Evolutionary conservation across 345 rosid species (phyloP).

Genomic region (Pugionium dolabratum): DNA sequence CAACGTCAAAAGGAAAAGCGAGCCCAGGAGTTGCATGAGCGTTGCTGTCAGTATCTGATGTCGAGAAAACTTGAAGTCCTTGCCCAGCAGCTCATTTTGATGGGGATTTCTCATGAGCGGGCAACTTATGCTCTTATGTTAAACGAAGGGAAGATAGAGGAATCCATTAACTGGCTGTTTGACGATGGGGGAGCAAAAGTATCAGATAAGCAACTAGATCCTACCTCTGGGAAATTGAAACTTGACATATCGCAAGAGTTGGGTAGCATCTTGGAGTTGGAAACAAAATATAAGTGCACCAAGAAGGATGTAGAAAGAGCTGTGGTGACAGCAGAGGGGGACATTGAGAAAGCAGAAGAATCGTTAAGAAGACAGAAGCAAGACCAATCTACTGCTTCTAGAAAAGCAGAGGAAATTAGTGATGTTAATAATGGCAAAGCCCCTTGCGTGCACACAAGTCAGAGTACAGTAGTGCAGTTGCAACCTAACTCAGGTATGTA

Average conservation of each 20-base stretch:
- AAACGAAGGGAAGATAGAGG: constrained; percentile 87
- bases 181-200: constrained; percentile 69
- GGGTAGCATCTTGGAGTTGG: constrained; percentile 66
- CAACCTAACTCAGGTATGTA: constrained; percentile 49
- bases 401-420: constrained; percentile 60
- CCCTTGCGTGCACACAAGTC: constrained; percentile 40
- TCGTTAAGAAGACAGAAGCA: constrained; percentile 54
- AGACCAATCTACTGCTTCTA: constrained; percentile 52
- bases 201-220: constrained; percentile 54
- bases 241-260: constrained; percentile 85
- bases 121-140: constrained; percentile 82
- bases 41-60: constrained; percentile 78
- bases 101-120: constrained; percentile 83
- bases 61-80: constrained; percentile 85
- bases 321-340: constrained; percentile 73
- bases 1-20: constrained; percentile 94
- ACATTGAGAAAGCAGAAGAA: constrained; percentile 73
- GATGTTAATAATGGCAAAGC: constrained; percentile 44
- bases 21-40: constrained; percentile 84
- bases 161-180: constrained; percentile 73
- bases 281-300: constrained; percentile 56
- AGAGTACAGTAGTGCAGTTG: constrained; percentile 46
- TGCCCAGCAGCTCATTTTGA: constrained; percentile 74
- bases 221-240: constrained; percentile 59
- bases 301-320: constrained; percentile 92